Evolutionary conservation across 164 flowering plant genomes (phyloP).

Genomic region (Aristolochia californica): DNA sequence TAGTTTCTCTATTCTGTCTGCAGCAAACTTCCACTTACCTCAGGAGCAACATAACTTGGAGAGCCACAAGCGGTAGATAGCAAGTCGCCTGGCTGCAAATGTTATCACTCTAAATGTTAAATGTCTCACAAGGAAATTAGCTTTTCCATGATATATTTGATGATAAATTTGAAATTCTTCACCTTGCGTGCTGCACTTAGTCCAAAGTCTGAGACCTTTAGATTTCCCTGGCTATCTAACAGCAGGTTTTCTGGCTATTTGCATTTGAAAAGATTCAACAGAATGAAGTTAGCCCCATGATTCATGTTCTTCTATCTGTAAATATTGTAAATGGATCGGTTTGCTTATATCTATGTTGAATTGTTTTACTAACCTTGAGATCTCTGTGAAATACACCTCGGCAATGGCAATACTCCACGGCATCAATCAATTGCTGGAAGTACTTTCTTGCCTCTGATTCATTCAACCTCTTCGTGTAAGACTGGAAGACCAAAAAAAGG

Average conservation of each 20-base stretch:
- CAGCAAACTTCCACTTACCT: conserved; percentile 23
- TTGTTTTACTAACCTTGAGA: conserved; percentile 43
- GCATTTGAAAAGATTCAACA: not conserved
- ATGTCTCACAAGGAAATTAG: not conserved
- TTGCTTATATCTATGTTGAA: not conserved
- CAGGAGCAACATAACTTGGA: conserved; percentile 79
- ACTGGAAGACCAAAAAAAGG: conserved; percentile 16
- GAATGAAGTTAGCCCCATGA: conserved; percentile 1
- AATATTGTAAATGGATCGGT: not conserved
- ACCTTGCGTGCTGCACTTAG: conserved; percentile 61
- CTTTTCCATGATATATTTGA: not conserved
- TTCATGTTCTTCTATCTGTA: not conserved
- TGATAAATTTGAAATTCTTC: not conserved
- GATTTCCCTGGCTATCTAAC: conserved; percentile 54
- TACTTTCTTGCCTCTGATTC: conserved; percentile 68
- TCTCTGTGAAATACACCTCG: conserved; percentile 89
- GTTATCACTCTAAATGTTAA: not conserved
- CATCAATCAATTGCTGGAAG: conserved; percentile 83
- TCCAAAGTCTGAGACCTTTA: conserved; percentile 83
- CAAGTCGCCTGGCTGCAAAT: conserved; percentile 44
- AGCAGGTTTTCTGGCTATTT: conserved; percentile 83
- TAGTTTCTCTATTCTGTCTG: too few relatives aligned
- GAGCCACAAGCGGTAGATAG: conserved; percentile 66
- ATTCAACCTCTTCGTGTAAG: conserved; percentile 31
- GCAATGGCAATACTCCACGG: conserved; percentile 74